These are phyloP conservation scores for Pisolithus marmoratus DNA, from an alignment of 768 basidiomycete species.

Conservation along the genomic window DNA sequence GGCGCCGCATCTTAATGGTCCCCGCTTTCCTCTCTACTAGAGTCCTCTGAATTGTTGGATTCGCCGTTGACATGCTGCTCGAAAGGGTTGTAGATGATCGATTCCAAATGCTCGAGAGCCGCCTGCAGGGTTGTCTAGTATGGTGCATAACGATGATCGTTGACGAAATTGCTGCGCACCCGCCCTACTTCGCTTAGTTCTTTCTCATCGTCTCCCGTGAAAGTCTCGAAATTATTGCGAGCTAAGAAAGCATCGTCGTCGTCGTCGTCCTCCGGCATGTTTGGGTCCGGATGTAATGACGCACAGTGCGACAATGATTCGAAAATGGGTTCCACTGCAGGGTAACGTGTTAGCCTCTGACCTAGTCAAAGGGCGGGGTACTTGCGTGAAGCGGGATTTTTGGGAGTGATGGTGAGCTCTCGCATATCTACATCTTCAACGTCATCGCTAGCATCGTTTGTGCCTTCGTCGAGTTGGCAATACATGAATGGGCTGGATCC, in stretches of 20 bases:
- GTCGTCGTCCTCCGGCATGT: constrained; percentile 36
- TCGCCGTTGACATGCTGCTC: constrained; percentile 11
- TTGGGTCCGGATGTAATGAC: constrained; percentile 73
- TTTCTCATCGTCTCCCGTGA: constrained; percentile 52
- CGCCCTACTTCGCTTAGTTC: constrained; percentile 85
- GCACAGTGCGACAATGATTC: constrained; percentile 83
- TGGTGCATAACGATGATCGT: constrained; percentile 72
- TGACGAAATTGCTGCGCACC: constrained; percentile 88
- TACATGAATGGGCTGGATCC: constrained; percentile 65
- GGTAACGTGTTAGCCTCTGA: constrained; percentile 2
- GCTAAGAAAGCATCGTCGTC: constrained; percentile 55
- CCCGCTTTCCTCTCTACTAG: constrained; percentile 10
- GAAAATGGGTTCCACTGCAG: constrained; percentile 76
- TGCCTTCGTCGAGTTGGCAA: constrained; percentile 86
- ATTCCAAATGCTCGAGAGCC: constrained; percentile 76
- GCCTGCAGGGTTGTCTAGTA: constrained; percentile 76
- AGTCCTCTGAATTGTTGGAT: constrained; percentile 10
- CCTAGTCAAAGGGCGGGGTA: constrained; percentile 9
- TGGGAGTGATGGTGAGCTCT: constrained; percentile 75
- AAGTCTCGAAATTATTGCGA: constrained; percentile 40
- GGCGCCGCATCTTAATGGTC: neutral
- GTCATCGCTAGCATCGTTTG: constrained; percentile 30
- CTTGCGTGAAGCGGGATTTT: constrained; percentile 54
- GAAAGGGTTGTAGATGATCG: constrained; percentile 62
- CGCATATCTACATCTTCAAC: constrained; percentile 54